Percentiles rank a stretch among this genome's conserved stretches.
These are phyloP conservation scores for Tetrapisispora nanseiensis DNA, from an alignment of 805 yeast species.

Conservation along the genomic window DNA sequence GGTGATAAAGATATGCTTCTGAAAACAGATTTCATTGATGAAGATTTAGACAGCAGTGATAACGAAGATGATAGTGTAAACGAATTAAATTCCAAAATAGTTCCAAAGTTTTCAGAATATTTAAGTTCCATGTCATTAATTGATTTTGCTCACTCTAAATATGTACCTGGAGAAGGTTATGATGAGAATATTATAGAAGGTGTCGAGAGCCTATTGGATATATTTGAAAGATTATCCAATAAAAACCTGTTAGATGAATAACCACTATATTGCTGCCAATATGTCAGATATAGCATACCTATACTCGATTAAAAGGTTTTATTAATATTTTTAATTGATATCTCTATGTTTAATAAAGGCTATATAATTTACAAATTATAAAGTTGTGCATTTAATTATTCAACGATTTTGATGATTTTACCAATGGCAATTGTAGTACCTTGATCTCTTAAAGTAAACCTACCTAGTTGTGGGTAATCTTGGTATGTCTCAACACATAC, in stretches of 20 bases:
- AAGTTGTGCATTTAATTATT: conserved; percentile 15
- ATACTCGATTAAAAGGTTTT: background rate
- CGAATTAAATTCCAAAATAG: conserved; percentile 7
- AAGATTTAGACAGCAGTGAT: conserved; percentile 29
- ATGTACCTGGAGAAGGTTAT: conserved; percentile 51
- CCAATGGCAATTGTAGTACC: conserved; percentile 98
- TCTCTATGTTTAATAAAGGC: background rate
- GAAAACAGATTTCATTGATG: conserved; percentile 26
- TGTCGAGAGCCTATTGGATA: conserved; percentile 41
- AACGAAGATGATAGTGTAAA: conserved; percentile 24
- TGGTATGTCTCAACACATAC: conserved; percentile 89
- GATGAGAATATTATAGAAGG: conserved; percentile 70
- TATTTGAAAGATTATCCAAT: conserved; percentile 14
- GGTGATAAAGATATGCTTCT: conserved; percentile 35
- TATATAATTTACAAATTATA: conserved; percentile 6
- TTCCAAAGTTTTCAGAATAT: background rate
- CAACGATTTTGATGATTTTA: conserved; percentile 82
- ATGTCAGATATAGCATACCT: too few relatives aligned
- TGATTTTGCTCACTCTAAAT: conserved; percentile 83
- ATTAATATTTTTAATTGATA: conserved; percentile 6
- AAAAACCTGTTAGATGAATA: conserved; percentile 34
- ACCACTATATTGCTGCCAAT: too few relatives aligned
- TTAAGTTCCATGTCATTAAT: conserved; percentile 59
- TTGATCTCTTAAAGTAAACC: conserved; percentile 97
- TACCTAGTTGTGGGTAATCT: conserved; percentile 92